Percentiles rank a stretch among this genome's conserved stretches.
Evolutionary conservation across 2,329 filamentous ascomycete genomes (phyloP).

Genomic region (Alternaria hordeiaustralica): DNA sequence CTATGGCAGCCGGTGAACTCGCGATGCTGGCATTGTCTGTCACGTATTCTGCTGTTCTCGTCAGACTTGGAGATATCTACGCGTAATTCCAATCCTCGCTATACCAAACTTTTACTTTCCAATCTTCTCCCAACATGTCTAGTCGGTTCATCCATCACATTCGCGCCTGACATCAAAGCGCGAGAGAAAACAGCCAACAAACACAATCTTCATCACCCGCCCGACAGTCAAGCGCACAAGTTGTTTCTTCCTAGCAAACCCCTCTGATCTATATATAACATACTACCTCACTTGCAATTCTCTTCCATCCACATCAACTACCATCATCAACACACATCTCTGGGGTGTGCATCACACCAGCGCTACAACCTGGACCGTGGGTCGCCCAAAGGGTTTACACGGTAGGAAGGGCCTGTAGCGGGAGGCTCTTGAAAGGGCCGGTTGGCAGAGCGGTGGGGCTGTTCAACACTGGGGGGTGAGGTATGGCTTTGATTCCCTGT

Average conservation of each 20-base stretch:
- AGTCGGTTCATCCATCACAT: neutral
- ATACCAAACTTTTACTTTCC: neutral
- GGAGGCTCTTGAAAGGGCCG: neutral
- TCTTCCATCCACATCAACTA: neutral
- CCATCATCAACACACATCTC: neutral
- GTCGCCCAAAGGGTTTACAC: neutral
- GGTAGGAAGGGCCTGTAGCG: neutral
- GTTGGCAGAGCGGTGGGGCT: neutral
- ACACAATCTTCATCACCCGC: neutral
- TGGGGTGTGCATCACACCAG: neutral
- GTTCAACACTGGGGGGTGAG: neutral
- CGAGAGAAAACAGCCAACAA: neutral
- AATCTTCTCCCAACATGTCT: neutral
- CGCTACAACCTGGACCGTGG: neutral
- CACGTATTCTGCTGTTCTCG: neutral
- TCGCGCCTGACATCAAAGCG: neutral
- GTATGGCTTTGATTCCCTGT: neutral
- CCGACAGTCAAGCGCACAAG: neutral
- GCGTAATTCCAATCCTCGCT: neutral
- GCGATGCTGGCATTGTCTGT: neutral
- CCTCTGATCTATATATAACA: no score
- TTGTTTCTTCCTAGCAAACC: neutral
- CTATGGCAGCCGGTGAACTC: neutral
- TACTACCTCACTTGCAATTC: no score
- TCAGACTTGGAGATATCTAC: rapidly evolving